Base-by-base conservation (phyloP, 345 rosid genomes). In the Durio zibethinus region DNA sequence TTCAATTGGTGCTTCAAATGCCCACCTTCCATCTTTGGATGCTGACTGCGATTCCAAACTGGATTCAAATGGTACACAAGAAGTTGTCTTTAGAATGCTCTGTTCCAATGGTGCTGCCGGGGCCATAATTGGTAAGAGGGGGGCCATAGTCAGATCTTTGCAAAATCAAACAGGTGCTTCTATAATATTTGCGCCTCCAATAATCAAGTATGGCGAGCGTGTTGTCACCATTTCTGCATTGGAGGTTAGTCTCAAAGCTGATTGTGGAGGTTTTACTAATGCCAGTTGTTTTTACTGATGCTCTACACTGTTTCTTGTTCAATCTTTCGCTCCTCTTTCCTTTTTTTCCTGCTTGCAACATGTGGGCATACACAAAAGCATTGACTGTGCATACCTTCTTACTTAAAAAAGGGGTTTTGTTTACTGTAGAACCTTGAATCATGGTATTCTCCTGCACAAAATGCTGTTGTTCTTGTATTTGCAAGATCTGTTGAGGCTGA, bases 111-210 rank as follows among this genome's bases (percentile, higher is more conserved):
- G 36, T 45, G 85, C 80, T 65, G 89, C 90, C 33, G 91, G 92
- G n/a, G 86, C 87, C 59, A 86, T 90, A n/a, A 91, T 91, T 80
- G 97, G 97, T 74, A 85, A 80, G 82, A 83, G 50, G 81, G 94
- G 97, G 61, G 78, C 81, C 62, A 74, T 79, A 53, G 85, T 91
- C 56, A 86, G 87, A 85, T 84, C 86, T 81, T 74, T 91, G 71
- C 81, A 90, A 82, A 86, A 87, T 74, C 83, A 81, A 79, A 78
- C 94, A 0, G 90, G 97, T 80, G 97, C 94, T 83, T 84, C 88
- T 60, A 87, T 91, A 38, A 47, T 21, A 20, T 42, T 88, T 81
- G 86, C 83, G 21, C 31, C 87, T 79, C 84, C 85, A 6, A 15
- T 62, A 14, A 73, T 80, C 18, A 73, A 50, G 29, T 79, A 79